These are phyloP conservation scores for Tieghemiomyces parasiticus DNA, from an alignment of 192 early-diverging fungal genomes.

Conservation along the genomic window DNA sequence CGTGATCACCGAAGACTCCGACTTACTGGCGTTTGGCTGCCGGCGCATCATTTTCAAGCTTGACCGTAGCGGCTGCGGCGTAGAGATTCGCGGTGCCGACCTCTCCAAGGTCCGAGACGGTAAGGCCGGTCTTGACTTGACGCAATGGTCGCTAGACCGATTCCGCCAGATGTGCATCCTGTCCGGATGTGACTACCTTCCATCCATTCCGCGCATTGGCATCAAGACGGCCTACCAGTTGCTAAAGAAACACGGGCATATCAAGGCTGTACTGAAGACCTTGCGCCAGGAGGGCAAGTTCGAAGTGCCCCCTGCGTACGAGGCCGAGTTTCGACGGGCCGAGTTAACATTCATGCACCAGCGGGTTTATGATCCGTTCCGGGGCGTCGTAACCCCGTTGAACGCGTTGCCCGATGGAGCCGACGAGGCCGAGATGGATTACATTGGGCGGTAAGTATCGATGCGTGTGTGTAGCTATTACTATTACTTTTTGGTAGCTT, in stretches of 20 bases:
- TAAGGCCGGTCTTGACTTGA: slow-evolving; percentile 35
- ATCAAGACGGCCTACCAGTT: slow-evolving; percentile 42
- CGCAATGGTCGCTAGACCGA: slow-evolving; percentile 35
- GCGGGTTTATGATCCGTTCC: slow-evolving; percentile 64
- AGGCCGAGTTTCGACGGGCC: slow-evolving; percentile 48
- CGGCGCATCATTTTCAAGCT: slow-evolving; percentile 70
- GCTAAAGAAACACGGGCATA: slow-evolving; percentile 28
- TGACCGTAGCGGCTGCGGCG: slow-evolving; percentile 48
- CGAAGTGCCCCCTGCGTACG: slow-evolving; percentile 48
- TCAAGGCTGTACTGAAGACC: slow-evolving; percentile 17
- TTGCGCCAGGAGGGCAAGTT: slow-evolving; percentile 22
- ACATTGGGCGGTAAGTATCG: slow-evolving; percentile 16
- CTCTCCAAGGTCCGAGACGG: slow-evolving; percentile 33
- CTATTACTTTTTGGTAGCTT: too few species aligned
- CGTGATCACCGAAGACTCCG: slow-evolving; percentile 89
- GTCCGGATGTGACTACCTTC: slow-evolving; percentile 95
- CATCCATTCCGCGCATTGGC: slow-evolving; percentile 70
- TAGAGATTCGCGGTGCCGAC: slow-evolving; percentile 41
- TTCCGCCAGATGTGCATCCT: slow-evolving; percentile 90
- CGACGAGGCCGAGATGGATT: slow-evolving; percentile 33
- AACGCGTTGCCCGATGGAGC: slow-evolving; percentile 30
- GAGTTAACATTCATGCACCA: slow-evolving; percentile 84
- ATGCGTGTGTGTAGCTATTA: slow-evolving; percentile 1
- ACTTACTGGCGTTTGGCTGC: slow-evolving; percentile 87
- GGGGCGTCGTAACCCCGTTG: slow-evolving; percentile 36